Evolutionary conservation across 73 alveolate species (phyloP), one percentile per base, ranked within the genome.

Genomic region (Durusdinium trenchii): DNA sequence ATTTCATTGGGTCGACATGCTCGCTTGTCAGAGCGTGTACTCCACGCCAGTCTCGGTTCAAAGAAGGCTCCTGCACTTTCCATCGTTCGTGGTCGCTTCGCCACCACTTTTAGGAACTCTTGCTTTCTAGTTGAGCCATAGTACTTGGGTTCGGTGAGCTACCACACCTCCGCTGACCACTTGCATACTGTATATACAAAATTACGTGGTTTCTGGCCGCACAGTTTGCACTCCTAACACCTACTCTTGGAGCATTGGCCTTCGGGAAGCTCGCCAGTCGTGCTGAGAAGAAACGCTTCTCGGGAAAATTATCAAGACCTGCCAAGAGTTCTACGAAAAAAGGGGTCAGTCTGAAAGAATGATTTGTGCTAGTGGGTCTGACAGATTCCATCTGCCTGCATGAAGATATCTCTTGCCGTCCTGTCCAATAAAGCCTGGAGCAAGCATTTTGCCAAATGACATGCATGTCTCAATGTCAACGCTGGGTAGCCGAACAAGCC

Each of bases 281-380:
- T 4, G 98, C 98, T 5, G 98, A 91, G 98, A 91, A 91, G 98
- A 91, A 91, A 40, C 98, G 98, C 98, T 91, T 91, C 98, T 91
- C 98, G 45, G 98, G 98, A 48, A 91, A 91, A 30, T 67, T 91
- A 78, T 91, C 98, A 38, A 91, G 78, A 18, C 98, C 98, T 91
- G 62, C 36, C 51, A 54, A n/a, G 73, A 23, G 18, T 0, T 1
- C 18, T 60, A 23, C 12, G 23, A 23, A 12, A n/a, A n/a, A n/a
- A n/a, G n/a, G n/a, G n/a, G n/a, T n/a, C n/a, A n/a, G 30, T 23
- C 73, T 32, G 73, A 23, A 32, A 60, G n/a, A 60, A 32, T 60
- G 73, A 60, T 60, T 23, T 2, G 18, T 60, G 18, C 73, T 23
- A 32, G 73, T 60, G 73, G 73, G 30, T 60, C 73, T 23, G 73